phyloP scores from a whole-genome alignment of 208 protist species.

The Leishmania guyanensis region DNA sequence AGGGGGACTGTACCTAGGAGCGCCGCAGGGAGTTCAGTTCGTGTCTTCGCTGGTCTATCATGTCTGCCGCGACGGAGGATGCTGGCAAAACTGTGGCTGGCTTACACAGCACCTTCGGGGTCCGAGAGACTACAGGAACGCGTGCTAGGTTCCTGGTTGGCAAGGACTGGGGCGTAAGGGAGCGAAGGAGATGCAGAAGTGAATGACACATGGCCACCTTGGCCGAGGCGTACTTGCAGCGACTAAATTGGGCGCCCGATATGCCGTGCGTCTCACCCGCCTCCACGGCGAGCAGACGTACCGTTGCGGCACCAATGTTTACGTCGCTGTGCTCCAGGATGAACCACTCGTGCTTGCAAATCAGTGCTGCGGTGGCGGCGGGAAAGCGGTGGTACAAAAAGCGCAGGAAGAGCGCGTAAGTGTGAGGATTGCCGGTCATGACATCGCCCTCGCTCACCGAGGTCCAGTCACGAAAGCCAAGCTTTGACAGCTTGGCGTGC shows the following conservation, averaged over 20 bases:
- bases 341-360: slow-evolving; percentile 51
- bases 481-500: slow-evolving; percentile 43
- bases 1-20: not conserved
- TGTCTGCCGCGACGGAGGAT: not conserved
- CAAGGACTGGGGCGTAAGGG: not conserved
- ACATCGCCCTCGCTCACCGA: slow-evolving; percentile 44
- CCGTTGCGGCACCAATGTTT: slow-evolving; percentile 23
- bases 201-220: slow-evolving; percentile 53
- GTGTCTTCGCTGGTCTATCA: slow-evolving; percentile 9
- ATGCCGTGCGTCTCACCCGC: slow-evolving; percentile 16
- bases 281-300: slow-evolving; percentile 35
- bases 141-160: too few relatives aligned
- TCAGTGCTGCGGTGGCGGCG: slow-evolving; percentile 21
- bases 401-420: slow-evolving; percentile 47
- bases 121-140: not conserved
- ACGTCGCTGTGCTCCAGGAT: slow-evolving; percentile 45
- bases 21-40: slow-evolving; percentile 18
- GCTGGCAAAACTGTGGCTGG: not conserved
- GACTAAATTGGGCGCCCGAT: slow-evolving; percentile 34
- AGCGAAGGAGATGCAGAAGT: slow-evolving; percentile 28
- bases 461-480: slow-evolving; percentile 49
- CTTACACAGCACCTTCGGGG: not conserved
- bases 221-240: slow-evolving; percentile 36
- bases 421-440: slow-evolving; percentile 42
- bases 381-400: slow-evolving; percentile 47